These are phyloP conservation scores for Stromatinia cepivora DNA, from an alignment of 2,329 filamentous ascomycete species.

Conservation along the genomic window DNA sequence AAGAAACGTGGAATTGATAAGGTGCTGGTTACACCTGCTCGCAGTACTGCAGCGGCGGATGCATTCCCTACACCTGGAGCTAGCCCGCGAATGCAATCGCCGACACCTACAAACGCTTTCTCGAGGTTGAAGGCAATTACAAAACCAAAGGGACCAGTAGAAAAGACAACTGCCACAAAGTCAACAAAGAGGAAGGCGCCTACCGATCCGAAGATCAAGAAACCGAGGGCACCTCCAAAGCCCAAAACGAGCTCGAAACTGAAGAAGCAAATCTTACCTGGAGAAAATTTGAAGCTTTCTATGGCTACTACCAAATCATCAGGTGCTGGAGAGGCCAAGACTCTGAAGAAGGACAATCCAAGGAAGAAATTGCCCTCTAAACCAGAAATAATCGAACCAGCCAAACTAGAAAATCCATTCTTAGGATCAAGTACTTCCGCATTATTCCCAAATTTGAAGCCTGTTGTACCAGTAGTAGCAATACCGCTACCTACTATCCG, in stretches of 20 bases:
- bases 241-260: conserved; percentile 40
- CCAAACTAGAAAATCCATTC: conserved; percentile 19
- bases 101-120: conserved; percentile 30
- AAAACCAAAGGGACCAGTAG: background rate
- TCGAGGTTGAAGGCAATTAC: conserved; percentile 11
- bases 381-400: conserved; percentile 18
- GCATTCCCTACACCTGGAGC: conserved; percentile 58
- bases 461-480: conserved; percentile 12
- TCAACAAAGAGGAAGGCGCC: conserved; percentile 15
- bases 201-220: conserved; percentile 12
- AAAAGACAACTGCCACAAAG: conserved; percentile 2
- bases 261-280: conserved; percentile 54
- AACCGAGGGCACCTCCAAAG: conserved; percentile 14
- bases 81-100: conserved; percentile 52
- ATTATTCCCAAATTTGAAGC: conserved; percentile 32
- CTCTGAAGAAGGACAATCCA: conserved; percentile 31
- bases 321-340: conserved; percentile 2
- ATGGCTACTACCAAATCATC: conserved; percentile 22
- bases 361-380: conserved; percentile 35
- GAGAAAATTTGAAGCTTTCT: conserved; percentile 27
- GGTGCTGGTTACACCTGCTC: conserved; percentile 45
- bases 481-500: conserved; percentile 12
- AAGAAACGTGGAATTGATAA: conserved; percentile 45
- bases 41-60: conserved; percentile 45
- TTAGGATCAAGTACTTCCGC: background rate